These are phyloP conservation scores for Multifurca ochricompacta DNA, from an alignment of 768 basidiomycete species.

Conservation along the genomic window DNA sequence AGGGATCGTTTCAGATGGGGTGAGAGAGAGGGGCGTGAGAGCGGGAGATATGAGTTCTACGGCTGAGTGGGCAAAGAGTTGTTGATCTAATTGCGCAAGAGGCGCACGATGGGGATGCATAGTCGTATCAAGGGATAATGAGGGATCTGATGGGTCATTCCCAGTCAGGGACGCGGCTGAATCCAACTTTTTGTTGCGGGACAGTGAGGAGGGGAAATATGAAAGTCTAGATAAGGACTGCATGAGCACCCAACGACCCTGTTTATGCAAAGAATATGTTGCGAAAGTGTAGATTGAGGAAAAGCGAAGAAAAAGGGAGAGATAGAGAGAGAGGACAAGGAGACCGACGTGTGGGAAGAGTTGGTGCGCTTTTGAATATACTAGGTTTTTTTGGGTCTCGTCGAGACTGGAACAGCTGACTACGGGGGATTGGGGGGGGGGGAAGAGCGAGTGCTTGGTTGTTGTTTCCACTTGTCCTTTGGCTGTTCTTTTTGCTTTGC, in stretches of 20 bases:
- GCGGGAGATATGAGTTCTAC: constrained; percentile 8
- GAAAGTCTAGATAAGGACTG: constrained; percentile 10
- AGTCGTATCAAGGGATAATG: constrained; percentile 11
- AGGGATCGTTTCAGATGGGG: constrained; percentile 1
- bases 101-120: constrained; percentile 16
- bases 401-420: background rate
- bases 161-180: background rate
- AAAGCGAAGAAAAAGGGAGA: background rate
- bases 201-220: background rate
- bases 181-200: constrained; percentile 14
- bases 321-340: background rate
- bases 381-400: background rate
- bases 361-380: too few relatives aligned
- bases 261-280: background rate
- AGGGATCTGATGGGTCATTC: constrained; percentile 10
- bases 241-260: background rate
- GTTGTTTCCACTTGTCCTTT: too few relatives aligned
- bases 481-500: too few relatives aligned
- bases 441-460: background rate
- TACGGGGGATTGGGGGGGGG: background rate
- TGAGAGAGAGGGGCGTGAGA: constrained; percentile 3
- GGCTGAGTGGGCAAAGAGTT: constrained; percentile 1
- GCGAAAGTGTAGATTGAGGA: background rate
- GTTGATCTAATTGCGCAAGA: constrained; percentile 21
- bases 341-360: background rate